Conservation (phyloP, 345 rosid species). For the Viola odorata region DNA sequence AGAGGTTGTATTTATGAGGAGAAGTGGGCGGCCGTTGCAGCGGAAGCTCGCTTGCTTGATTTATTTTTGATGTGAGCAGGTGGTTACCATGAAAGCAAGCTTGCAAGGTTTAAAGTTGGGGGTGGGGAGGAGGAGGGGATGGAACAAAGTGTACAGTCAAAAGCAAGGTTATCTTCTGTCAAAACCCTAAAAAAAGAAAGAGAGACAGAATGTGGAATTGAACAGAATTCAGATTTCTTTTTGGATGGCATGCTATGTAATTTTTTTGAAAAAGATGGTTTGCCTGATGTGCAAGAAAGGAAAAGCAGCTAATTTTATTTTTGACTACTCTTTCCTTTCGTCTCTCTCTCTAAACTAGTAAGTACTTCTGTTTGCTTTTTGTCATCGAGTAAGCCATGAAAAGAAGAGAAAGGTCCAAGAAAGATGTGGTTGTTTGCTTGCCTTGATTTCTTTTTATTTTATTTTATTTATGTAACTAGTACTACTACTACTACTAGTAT, state of each 20-base stretch:
- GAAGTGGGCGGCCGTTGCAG: no score
- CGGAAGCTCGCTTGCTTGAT: no score
- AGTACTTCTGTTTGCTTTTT: constrained; percentile 5
- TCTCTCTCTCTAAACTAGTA: not conserved
- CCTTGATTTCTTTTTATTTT: not conserved
- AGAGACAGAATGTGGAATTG: constrained; percentile 3
- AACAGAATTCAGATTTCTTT: not conserved
- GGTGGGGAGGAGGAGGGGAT: not conserved
- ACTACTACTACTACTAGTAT: not conserved
- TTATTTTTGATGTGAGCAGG: no score
- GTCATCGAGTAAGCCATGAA: constrained; percentile 10
- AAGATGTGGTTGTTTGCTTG: constrained; percentile 1
- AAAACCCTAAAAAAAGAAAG: not conserved
- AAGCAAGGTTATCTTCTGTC: not conserved
- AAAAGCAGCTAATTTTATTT: not conserved
- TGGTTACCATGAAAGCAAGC: not conserved
- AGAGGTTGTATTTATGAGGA: no score
- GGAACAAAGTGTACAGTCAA: constrained; percentile 14
- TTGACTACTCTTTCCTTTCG: not conserved
- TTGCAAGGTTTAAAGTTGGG: not conserved
- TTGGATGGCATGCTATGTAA: constrained; percentile 1
- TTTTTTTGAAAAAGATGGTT: constrained; percentile 7
- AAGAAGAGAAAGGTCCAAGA: constrained; percentile 12
- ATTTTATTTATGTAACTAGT: not conserved
- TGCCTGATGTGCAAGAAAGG: constrained; percentile 2